Evolutionary conservation across 1,284 basidiomycete species (phyloP).

Genomic region (Ceratobasidium sp.): DNA sequence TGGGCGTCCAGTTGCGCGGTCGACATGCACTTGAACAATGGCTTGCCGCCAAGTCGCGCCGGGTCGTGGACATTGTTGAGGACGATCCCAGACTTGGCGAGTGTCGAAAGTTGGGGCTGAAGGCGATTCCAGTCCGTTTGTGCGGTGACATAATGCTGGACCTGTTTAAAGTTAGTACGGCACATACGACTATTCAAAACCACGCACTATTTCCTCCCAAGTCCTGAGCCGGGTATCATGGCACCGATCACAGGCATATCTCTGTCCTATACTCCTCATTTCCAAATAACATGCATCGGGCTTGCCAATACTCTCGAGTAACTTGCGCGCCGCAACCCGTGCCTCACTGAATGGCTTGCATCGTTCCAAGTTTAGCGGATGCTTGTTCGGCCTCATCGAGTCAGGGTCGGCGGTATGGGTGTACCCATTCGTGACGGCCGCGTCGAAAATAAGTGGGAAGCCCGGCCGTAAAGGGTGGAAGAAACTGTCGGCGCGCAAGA

Average conservation of each 20-base stretch:
- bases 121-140: background rate
- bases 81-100: background rate
- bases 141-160: background rate
- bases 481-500: constrained; percentile 21
- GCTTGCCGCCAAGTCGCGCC: background rate
- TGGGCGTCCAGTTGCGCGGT: background rate
- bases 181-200: background rate
- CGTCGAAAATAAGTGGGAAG: background rate
- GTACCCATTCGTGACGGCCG: background rate
- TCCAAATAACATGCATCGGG: constrained; percentile 16
- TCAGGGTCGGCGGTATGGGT: background rate
- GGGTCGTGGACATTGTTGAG: constrained; percentile 8
- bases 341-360: background rate
- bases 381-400: background rate
- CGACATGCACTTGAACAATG: background rate
- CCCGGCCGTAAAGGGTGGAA: background rate
- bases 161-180: background rate
- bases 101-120: background rate
- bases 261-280: background rate
- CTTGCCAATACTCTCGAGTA: constrained; percentile 9
- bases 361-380: background rate
- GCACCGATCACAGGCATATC: constrained; percentile 7
- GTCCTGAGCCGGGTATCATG: background rate
- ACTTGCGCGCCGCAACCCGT: background rate
- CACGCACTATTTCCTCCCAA: constrained; percentile 20